Base-by-base conservation (phyloP, 148 eudicot genomes). In the Simmondsia chinensis region DNA sequence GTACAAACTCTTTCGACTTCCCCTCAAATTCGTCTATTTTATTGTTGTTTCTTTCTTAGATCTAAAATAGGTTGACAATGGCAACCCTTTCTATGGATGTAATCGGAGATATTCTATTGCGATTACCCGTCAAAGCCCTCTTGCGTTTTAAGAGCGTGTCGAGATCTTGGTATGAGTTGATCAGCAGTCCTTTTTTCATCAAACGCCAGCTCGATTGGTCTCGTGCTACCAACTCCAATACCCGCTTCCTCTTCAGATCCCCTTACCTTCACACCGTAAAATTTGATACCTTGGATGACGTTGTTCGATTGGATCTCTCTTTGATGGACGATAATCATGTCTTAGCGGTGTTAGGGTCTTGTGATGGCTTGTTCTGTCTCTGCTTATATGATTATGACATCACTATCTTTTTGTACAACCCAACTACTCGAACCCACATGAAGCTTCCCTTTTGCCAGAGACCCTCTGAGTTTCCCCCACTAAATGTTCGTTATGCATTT, bases 311-410 rank as follows among this genome's bases (percentile, higher is more conserved):
- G 4, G n/a, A 48, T 33, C 50, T 48, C 43, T 61, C 66, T 13
- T 60, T 35, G 5, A 66, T 40, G 25, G 36, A 18, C 9, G 27
- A 5, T 1, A 9, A 7, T 8, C 52, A 48, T 16, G 52, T 22
- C 10, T 60, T 29, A 9, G 45, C 49, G 33, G 46, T 67, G 39
- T 46, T 56, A 54, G 67, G 72, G 30, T 67, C 57, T 28, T 61
- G 67, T 16, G 32, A 61, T 61, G 66, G 66, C 7, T 54, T 61
- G 48, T 31, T 61, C 11, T 53, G 54, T 41, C 21, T 61, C 3
- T 32, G 35, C 24, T 39, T 46, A 33, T 33, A 26, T 61, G 66
- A 61, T 61, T 13, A 35, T 37, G 20, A 61, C 44, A 53, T 53
- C 10, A 54, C 60, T 20, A 39, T 46, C 17, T 13, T 61, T 41